Conservation (phyloP, 805 yeast genomes). For the Millerozyma miso region DNA sequence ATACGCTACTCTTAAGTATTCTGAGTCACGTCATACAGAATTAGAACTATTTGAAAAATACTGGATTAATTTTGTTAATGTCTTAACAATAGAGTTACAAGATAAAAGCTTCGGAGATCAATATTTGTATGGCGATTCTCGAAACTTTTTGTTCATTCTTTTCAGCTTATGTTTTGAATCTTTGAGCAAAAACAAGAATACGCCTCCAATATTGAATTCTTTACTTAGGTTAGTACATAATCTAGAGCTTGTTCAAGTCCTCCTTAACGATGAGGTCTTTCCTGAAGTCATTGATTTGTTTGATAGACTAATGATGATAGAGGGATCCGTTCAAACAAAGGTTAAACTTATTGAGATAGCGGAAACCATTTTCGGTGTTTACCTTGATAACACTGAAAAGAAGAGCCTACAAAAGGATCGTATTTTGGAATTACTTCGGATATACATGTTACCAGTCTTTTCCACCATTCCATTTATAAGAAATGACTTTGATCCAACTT, state of each 20-base stretch:
- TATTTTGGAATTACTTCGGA: slow-evolving; percentile 74
- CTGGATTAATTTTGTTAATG: slow-evolving; percentile 79
- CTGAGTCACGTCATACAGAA: slow-evolving; percentile 37
- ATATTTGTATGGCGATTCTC: slow-evolving; percentile 52
- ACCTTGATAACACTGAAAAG: slow-evolving; percentile 19
- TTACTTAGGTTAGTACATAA: slow-evolving; percentile 50
- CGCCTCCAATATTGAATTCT: slow-evolving; percentile 47
- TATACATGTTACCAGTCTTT: slow-evolving; percentile 61
- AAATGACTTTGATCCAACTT: slow-evolving; percentile 35
- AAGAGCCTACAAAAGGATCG: slow-evolving; percentile 40
- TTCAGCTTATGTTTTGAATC: slow-evolving; percentile 83
- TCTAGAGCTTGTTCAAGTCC: slow-evolving; percentile 50
- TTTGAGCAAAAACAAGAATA: slow-evolving; percentile 46
- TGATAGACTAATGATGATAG: slow-evolving; percentile 65
- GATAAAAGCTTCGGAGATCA: slow-evolving; percentile 42
- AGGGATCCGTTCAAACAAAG: slow-evolving; percentile 59
- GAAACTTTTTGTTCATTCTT: slow-evolving; percentile 69
- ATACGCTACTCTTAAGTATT: slow-evolving; percentile 61
- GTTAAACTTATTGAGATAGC: slow-evolving; percentile 42
- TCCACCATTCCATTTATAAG: slow-evolving; percentile 57
- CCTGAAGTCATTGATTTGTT: slow-evolving; percentile 72
- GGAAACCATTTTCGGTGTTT: slow-evolving; percentile 19
- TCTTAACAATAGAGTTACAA: slow-evolving; percentile 61
- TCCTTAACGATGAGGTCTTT: slow-evolving; percentile 66
- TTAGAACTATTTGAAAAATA: slow-evolving; percentile 50